Evolutionary conservation across 768 basidiomycete species (phyloP).

Genomic region (Neoboletus subvelutipes): DNA sequence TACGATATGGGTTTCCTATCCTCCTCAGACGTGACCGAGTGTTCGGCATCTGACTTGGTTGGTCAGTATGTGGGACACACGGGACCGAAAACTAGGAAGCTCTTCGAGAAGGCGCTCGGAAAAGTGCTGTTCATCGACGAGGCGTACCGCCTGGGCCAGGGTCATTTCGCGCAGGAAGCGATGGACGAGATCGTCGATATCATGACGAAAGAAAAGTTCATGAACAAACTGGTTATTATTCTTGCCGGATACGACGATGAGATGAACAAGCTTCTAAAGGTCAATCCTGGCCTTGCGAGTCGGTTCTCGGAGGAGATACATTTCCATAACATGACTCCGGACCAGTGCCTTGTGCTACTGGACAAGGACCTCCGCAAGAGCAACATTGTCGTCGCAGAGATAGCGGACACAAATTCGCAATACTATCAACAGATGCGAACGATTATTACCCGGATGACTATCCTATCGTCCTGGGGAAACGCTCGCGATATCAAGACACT

Average conservation of each 20-base stretch:
- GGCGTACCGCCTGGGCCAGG: slow-evolving; percentile 62
- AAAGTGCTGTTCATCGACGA: slow-evolving; percentile 72
- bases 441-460: slow-evolving; percentile 40
- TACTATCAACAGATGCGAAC: slow-evolving; percentile 12
- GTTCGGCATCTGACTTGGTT: slow-evolving; percentile 68
- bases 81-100: slow-evolving; percentile 59
- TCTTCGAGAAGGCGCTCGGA: slow-evolving; percentile 65
- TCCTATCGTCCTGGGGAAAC: slow-evolving; percentile 63
- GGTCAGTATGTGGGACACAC: slow-evolving; percentile 72
- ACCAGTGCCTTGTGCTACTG: slow-evolving; percentile 51
- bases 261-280: slow-evolving; percentile 57
- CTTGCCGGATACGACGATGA: slow-evolving; percentile 70
- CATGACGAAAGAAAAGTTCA: slow-evolving; percentile 57
- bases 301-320: slow-evolving; percentile 62
- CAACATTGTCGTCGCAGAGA: slow-evolving; percentile 37
- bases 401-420: slow-evolving; percentile 16
- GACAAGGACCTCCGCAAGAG: slow-evolving; percentile 46
- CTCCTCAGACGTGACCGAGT: slow-evolving; percentile 56
- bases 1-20: slow-evolving; percentile 61
- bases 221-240: slow-evolving; percentile 61
- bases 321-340: slow-evolving; percentile 51
- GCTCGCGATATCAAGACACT: slow-evolving; percentile 63
- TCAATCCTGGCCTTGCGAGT: slow-evolving; percentile 65
- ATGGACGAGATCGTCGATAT: slow-evolving; percentile 68
- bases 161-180: slow-evolving; percentile 67